phyloP scores from a whole-genome alignment of 805 yeast genomes.

The Limtongia smithiae region DNA sequence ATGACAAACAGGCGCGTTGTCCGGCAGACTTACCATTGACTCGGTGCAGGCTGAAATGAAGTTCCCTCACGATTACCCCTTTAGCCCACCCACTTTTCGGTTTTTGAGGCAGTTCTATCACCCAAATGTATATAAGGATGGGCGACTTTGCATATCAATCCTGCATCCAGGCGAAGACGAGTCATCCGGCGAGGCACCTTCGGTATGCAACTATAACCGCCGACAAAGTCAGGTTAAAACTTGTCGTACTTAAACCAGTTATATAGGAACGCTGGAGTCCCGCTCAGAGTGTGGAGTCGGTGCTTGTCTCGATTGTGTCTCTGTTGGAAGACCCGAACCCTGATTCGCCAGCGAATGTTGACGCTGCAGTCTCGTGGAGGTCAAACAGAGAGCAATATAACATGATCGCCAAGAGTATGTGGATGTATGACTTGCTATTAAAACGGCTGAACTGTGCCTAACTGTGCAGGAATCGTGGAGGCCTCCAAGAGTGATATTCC shows the following conservation, averaged over 20 bases:
- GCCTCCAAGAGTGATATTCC: conserved; percentile 84
- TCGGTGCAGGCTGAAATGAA: conserved; percentile 69
- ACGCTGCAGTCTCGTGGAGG: conserved; percentile 88
- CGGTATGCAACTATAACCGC: conserved; percentile 9
- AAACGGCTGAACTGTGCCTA: not conserved
- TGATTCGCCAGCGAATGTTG: conserved; percentile 91
- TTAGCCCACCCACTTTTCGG: conserved; percentile 85
- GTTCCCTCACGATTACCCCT: conserved; percentile 89
- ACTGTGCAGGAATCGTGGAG: conserved; percentile 38
- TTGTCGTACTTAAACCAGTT: not conserved
- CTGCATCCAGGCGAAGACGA: conserved; percentile 89
- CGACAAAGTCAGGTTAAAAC: no score
- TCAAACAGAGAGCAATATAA: conserved; percentile 74
- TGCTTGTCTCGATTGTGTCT: conserved; percentile 83
- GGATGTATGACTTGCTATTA: not conserved
- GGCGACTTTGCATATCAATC: conserved; percentile 87
- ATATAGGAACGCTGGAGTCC: conserved; percentile 35
- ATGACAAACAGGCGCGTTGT: no score
- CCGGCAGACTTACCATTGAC: no score
- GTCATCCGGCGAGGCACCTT: conserved; percentile 53
- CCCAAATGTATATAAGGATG: conserved; percentile 92
- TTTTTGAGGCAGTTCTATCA: conserved; percentile 92
- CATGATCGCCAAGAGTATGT: conserved; percentile 49
- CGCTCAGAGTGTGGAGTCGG: conserved; percentile 87
- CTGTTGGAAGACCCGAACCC: conserved; percentile 91